Evolutionary conservation across 192 early-diverging fungal genomes (phyloP), one percentile per base, ranked within the genome.

Genomic region (Gorgonomyces haynaldii): DNA sequence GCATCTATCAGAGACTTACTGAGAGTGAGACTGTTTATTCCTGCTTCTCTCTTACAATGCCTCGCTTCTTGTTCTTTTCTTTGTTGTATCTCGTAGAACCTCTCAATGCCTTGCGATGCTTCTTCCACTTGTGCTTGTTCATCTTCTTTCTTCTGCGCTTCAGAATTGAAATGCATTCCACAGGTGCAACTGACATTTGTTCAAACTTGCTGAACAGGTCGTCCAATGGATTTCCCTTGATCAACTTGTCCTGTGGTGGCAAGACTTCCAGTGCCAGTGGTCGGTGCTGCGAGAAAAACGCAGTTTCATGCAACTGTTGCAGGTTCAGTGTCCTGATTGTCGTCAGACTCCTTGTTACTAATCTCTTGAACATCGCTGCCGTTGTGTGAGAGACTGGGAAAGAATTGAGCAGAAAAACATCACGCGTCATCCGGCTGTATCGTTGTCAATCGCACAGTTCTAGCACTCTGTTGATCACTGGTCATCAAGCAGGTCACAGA

Each of bases 101-200:
- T 15, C 61, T 24, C 28, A 71, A 51, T 12, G 4, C 42, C 39
- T 50, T 52, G 9, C 84, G 72, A 42, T 81, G 58, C 61, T 96
- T 96, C 64, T 83, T 85, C 61, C 84, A 83, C 69, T 96, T 96
- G 73, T 96, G 89, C 69, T 92, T 96, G 58, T 91, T 91, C 89
- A 92, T 90, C 80, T 89, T 90, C 66, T 81, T 80, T 54, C 70
- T 82, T 42, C 88, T 77, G 58, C 84, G 84, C 64, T 88, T 82
- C 52, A 80, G 61, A 24, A 91, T 83, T 53, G 76, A 85, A 20
- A 88, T 86, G 5, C 23, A 51, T 21, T 38, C 21, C 17, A 10
- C 21, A 17, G 16, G 15, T 50, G 5, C 15, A 22, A 28, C 22
- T 50, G 15, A 50, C 15, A n/a, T 50, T 36, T 19, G 28, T 30